Base-by-base conservation (phyloP, 2,329 filamentous ascomycete species). In the Zymoseptoria tritici region DNA sequence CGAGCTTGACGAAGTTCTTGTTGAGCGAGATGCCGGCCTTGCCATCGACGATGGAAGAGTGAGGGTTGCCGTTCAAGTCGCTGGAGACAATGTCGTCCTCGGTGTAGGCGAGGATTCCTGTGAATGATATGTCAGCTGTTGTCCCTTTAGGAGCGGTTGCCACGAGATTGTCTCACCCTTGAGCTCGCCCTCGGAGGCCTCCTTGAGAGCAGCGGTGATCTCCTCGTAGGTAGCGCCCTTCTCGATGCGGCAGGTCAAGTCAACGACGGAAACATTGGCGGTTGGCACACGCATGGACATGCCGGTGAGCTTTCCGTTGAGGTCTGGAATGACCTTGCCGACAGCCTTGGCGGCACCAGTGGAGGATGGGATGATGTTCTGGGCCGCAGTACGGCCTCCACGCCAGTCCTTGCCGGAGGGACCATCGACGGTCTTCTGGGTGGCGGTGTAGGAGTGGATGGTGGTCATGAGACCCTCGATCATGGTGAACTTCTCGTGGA, bases 271-370 rank as follows among this genome's bases (percentile, higher is more conserved):
- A 79, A 99, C 94, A 85, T 99, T 97, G 84, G 90, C 80, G 71
- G 94, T 97, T 71, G 94, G 94, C 62, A 99, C 93, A 89, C 94
- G 94, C 89, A 99, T 94, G 74, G 94, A 85, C 94, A 99, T 97
- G 83, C 94, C 94, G 69, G 94, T 99, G 70, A 97, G 91, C 88
- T 99, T 99, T 86, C 94, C 94, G 83, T 97, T 97, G 71, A 99
- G 87, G 71, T 85, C 82, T 72, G 94, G 94, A 75, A 97, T 97
- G 83, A 97, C 94, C 89, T 99, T 99, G 83, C 94, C 94, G 82
- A 99, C 94, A 77, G 94, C 94, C 91, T 99, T 99, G 78, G 94
- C 94, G 79, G 94, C 94, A 87, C 94, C 94, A 69, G 94, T 99
- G 86, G 90, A 96, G 84, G 87, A 91, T 80, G 94, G 94, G 76